Evolutionary conservation across 2,329 filamentous ascomycete species (phyloP), one percentile per base, ranked within the genome.

Genomic region (Cercospora sp.): DNA sequence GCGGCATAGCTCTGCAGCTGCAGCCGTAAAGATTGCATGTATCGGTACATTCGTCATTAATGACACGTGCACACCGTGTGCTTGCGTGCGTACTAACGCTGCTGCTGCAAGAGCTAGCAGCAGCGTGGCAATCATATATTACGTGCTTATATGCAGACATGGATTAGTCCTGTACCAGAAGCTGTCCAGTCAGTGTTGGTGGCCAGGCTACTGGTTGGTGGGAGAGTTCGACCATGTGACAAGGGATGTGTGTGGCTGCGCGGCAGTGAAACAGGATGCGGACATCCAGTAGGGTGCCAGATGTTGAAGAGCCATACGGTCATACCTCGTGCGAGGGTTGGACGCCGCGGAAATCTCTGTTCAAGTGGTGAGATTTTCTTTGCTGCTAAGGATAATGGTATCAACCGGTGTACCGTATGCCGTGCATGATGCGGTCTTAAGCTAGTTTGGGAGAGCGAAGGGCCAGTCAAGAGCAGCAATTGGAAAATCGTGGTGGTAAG

Each of bases 181-280:
- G 26, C 60, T 26, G 28, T 32, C 60, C 60, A 62, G 34, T 45
- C 34, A 49, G 6, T 30, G 28, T 32, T 21, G 32, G 26, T 2
- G 28, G 24, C 26, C 21, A 16, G 9, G 2, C 24, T 62, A 18
- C 24, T 30, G 26, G 16, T 45, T 32, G 55, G 28, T 10, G 3
- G 28, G 32, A 18, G 28, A 32, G 16, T 58, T 21, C 28, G 5
- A 37, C 55, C 32, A 58, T 32, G 28, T 58, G 28, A 13, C 16
- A 16, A 32, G 7, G 8, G 28, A 18, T 16, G 28, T 34, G 3
- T 8, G 55, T 58, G 55, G 55, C 55, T 24, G 55, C n/a, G 3
- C 55, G 55, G 55, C 55, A 34, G 9, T 62, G 60, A 62, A 49
- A 62, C 60, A 49, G 34, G 13, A 62, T 62, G 60, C 37, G 26